These are phyloP conservation scores for Colletotrichum spaethianum DNA, from an alignment of 2,329 filamentous ascomycete species.

Conservation along the genomic window DNA sequence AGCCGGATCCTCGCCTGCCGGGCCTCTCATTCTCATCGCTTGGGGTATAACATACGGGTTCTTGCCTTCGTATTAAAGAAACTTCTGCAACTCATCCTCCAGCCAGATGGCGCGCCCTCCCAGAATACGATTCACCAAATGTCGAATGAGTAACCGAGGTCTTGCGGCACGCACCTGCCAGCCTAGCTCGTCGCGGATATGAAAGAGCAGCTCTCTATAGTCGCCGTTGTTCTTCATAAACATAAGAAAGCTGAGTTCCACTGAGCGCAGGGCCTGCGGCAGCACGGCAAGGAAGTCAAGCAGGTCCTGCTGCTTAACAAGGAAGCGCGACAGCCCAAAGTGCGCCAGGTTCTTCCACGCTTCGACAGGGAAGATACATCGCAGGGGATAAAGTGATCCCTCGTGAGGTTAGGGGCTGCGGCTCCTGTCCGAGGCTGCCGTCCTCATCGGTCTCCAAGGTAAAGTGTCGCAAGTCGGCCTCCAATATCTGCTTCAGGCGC, in stretches of 20 bases:
- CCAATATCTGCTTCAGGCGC: conserved; percentile 42
- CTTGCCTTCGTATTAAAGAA: conserved; percentile 45
- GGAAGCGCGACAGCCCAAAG: conserved; percentile 49
- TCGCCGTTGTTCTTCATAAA: conserved; percentile 43
- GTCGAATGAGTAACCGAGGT: conserved; percentile 20
- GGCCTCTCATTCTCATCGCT: neutral
- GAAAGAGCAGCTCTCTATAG: conserved; percentile 42
- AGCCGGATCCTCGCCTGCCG: no score
- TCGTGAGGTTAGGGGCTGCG: neutral
- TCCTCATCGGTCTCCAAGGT: conserved; percentile 43
- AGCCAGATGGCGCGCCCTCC: conserved; percentile 6
- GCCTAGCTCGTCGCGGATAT: conserved; percentile 43
- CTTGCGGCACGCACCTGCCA: conserved; percentile 38
- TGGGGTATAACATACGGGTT: conserved; percentile 41
- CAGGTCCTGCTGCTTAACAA: conserved; percentile 46
- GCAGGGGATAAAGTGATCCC: conserved; percentile 42
- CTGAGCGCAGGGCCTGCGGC: conserved; percentile 47
- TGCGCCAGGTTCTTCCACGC: conserved; percentile 48
- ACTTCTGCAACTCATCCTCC: conserved; percentile 39
- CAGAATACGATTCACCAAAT: neutral
- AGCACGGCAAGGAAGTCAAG: conserved; percentile 48
- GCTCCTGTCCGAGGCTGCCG: neutral
- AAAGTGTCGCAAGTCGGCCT: conserved; percentile 44
- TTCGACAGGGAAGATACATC: conserved; percentile 49
- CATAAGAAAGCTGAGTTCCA: conserved; percentile 52